Percentiles rank a stretch among this genome's conserved stretches.
Conservation (phyloP, 345 rosid species). For the Arabis alpina region DNA sequence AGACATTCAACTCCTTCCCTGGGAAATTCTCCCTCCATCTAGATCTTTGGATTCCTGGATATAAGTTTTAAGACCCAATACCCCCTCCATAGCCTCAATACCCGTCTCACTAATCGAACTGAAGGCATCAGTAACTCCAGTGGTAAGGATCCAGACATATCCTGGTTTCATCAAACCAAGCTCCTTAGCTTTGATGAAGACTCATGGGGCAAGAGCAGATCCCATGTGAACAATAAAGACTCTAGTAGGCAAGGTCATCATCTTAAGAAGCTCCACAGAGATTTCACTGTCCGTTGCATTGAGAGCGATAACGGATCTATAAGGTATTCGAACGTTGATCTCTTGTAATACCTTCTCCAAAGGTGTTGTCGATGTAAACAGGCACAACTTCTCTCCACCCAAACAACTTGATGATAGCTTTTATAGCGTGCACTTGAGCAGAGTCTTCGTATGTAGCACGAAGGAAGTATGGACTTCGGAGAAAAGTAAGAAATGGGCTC, state of each 20-base stretch:
- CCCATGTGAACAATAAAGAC: constrained; percentile 60
- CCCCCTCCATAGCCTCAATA: constrained; percentile 51
- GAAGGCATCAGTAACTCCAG: constrained; percentile 38
- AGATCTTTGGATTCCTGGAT: constrained; percentile 37
- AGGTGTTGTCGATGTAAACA: constrained; percentile 51
- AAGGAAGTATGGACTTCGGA: constrained; percentile 53
- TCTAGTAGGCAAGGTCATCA: constrained; percentile 55
- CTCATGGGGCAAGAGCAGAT: constrained; percentile 40
- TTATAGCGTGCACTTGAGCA: constrained; percentile 51
- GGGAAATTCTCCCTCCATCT: constrained; percentile 47
- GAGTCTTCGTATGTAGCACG: constrained; percentile 49
- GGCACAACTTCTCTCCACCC: constrained; percentile 63
- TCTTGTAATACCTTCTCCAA: constrained; percentile 53
- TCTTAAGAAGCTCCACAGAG: constrained; percentile 52
- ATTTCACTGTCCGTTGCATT: constrained; percentile 53
- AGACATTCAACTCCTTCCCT: constrained; percentile 33
- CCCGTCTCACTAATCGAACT: not conserved
- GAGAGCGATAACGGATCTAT: constrained; percentile 50
- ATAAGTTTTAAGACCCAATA: constrained; percentile 47
- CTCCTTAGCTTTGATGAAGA: constrained; percentile 52
- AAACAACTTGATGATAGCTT: constrained; percentile 46
- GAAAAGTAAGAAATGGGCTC: too few relatives aligned
- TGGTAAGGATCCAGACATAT: constrained; percentile 56
- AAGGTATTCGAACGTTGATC: constrained; percentile 48
- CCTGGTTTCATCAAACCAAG: constrained; percentile 57